These are phyloP conservation scores for Pittosporum tobira DNA, from an alignment of 129 eudicot genomes.

Conservation along the genomic window DNA sequence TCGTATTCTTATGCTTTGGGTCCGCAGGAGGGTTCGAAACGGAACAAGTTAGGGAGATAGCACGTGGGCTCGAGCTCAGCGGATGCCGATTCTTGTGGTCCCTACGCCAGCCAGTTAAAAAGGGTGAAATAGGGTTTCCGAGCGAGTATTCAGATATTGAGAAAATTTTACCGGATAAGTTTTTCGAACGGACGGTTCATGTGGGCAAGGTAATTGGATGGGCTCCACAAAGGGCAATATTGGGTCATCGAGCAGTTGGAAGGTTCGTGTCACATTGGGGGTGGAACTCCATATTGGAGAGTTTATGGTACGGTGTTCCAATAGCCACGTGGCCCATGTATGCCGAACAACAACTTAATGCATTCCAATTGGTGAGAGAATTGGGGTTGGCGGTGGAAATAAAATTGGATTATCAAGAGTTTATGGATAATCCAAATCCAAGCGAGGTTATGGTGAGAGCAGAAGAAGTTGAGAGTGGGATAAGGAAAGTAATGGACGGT, in stretches of 20 bases:
- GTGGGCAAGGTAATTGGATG: slow-evolving; percentile 35
- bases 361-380: slow-evolving; percentile 27
- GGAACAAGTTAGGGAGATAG: slow-evolving; percentile 28
- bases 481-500: slow-evolving; percentile 13
- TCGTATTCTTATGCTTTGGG: slow-evolving; percentile 29
- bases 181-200: slow-evolving; percentile 22
- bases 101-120: slow-evolving; percentile 16
- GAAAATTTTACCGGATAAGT: slow-evolving; percentile 20
- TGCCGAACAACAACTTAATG: slow-evolving; percentile 28
- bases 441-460: slow-evolving; percentile 12
- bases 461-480: slow-evolving; percentile 15
- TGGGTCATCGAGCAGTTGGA: slow-evolving; percentile 25
- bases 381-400: slow-evolving; percentile 31
- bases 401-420: slow-evolving; percentile 17
- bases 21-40: slow-evolving; percentile 16
- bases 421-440: background rate
- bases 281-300: slow-evolving; percentile 39
- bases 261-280: slow-evolving; percentile 39
- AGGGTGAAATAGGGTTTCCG: slow-evolving; percentile 10
- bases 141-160: slow-evolving; percentile 12
- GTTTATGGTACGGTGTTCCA: slow-evolving; percentile 29
- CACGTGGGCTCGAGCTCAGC: slow-evolving; percentile 16
- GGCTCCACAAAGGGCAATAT: slow-evolving; percentile 27
- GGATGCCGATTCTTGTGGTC: slow-evolving; percentile 30
- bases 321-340: slow-evolving; percentile 35